Evolutionary conservation across 768 basidiomycete species (phyloP).

Genomic region (Boletus sp.): DNA sequence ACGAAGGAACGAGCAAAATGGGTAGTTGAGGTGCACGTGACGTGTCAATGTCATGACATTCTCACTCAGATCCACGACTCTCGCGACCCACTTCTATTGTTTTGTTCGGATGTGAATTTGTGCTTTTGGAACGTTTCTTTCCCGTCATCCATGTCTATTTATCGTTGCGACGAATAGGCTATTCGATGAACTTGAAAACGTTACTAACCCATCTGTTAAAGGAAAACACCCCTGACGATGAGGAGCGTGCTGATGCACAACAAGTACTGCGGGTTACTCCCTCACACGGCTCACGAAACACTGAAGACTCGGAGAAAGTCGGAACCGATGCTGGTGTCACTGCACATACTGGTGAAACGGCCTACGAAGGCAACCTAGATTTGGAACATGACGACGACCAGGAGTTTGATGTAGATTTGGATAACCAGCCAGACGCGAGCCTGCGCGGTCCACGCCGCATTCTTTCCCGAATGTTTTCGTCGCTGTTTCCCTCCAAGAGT

Average conservation of each 20-base stretch:
- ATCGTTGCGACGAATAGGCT: neutral
- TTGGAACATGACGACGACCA: constrained; percentile 11
- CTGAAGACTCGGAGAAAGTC: neutral
- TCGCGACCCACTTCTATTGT: neutral
- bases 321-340: neutral
- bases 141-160: constrained; percentile 6
- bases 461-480: constrained; percentile 5
- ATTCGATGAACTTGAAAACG: constrained; percentile 14
- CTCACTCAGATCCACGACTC: no score
- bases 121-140: neutral
- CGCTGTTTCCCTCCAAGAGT: constrained; percentile 17
- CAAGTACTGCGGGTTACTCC: neutral
- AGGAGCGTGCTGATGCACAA: neutral
- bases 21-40: constrained; percentile 4
- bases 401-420: constrained; percentile 5
- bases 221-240: constrained; percentile 19
- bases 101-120: neutral
- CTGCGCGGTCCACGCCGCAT: neutral
- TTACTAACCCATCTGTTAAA: constrained; percentile 5
- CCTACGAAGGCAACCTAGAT: neutral
- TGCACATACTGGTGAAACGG: neutral
- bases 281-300: neutral
- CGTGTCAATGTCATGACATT: no score
- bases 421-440: neutral
- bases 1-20: neutral